phyloP scores from a whole-genome alignment of 345 rosid species.

The Pistacia vera region DNA sequence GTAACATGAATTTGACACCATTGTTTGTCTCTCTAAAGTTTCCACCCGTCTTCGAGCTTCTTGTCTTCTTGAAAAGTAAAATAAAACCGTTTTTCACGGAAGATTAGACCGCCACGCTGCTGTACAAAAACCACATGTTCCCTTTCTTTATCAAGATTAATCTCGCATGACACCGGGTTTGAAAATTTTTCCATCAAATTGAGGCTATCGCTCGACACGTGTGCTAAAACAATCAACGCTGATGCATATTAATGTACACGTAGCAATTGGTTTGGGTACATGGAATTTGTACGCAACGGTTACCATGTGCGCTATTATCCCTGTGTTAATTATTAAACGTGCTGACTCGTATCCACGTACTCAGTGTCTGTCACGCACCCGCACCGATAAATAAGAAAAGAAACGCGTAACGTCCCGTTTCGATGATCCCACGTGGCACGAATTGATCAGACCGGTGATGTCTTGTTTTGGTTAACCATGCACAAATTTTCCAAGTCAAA shows the following conservation, averaged over 20 bases:
- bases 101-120: conserved; percentile 39
- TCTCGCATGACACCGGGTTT: background rate
- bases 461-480: background rate
- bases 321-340: background rate
- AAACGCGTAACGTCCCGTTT: background rate
- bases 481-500: background rate
- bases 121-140: conserved; percentile 7
- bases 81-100: background rate
- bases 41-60: background rate
- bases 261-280: background rate
- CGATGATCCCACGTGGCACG: background rate
- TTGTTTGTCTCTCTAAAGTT: conserved; percentile 17
- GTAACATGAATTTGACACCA: conserved; percentile 46
- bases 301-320: background rate
- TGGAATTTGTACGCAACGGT: background rate
- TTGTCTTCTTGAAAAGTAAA: background rate
- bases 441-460: background rate
- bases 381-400: no score
- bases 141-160: background rate
- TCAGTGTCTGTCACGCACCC: background rate
- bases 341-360: conserved; percentile 42
- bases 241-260: background rate
- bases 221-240: background rate
- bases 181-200: background rate
- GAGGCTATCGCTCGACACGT: background rate